phyloP scores from a whole-genome alignment of 2,329 filamentous ascomycete genomes.

The Botrytis sinoallii region DNA sequence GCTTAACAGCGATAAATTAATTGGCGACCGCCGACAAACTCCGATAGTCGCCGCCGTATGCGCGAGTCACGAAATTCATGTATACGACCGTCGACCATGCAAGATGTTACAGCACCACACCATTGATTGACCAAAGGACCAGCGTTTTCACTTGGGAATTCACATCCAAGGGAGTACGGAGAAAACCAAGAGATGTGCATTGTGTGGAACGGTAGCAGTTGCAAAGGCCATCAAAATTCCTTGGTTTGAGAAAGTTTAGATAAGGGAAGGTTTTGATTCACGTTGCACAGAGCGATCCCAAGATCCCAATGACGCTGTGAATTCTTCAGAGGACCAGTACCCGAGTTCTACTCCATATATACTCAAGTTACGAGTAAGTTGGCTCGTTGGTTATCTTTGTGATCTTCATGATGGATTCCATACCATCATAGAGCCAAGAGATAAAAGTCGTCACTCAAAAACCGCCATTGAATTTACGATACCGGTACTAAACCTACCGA shows the following conservation, averaged over 20 bases:
- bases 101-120: not conserved
- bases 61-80: conserved; percentile 3
- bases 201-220: not conserved
- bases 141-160: not conserved
- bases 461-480: not conserved
- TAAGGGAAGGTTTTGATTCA: not conserved
- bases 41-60: conserved; percentile 14
- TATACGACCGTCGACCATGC: not conserved
- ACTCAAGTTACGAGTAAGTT: not conserved
- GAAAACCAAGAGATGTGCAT: not conserved
- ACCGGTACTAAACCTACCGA: not conserved
- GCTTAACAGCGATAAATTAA: not conserved
- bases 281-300: not conserved
- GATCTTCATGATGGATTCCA: not conserved
- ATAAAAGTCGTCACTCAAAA: not conserved
- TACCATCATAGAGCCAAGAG: not conserved
- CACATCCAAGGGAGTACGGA: not conserved
- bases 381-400: not conserved
- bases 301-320: not conserved
- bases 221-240: not conserved
- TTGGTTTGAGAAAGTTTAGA: not conserved
- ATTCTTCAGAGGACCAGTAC: not conserved
- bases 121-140: not conserved
- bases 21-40: not conserved
- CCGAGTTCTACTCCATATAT: not conserved